A percentile compares a stretch with the other conserved stretches of the same genome.
Conservation (phyloP, 1,284 basidiomycete species). For the Xerocomus minutiporus region DNA sequence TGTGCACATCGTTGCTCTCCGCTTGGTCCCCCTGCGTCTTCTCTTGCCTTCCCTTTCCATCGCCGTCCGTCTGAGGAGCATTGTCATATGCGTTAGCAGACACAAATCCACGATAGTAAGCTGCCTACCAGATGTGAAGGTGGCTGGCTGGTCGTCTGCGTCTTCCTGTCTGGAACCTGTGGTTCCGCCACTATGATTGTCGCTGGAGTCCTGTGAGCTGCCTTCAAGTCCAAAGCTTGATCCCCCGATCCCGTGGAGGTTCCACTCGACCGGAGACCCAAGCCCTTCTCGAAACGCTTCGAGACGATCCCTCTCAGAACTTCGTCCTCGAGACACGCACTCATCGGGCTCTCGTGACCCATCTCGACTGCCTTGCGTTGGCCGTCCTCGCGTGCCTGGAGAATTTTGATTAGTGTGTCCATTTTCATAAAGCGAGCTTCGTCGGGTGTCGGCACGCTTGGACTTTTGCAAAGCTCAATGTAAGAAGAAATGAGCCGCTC, state of each 20-base stretch:
- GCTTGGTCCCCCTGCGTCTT: neutral
- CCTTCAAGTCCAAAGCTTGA: neutral
- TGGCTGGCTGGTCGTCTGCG: neutral
- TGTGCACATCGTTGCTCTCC: neutral
- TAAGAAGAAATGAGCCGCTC: slow-evolving; percentile 34
- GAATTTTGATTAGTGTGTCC: slow-evolving; percentile 53
- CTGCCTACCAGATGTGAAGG: neutral
- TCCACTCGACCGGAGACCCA: slow-evolving; percentile 9
- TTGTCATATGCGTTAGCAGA: neutral
- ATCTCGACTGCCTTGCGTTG: slow-evolving; percentile 37
- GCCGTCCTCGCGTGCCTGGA: slow-evolving; percentile 53
- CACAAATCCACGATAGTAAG: neutral
- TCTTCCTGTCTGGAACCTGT: neutral
- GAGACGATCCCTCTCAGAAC: neutral
- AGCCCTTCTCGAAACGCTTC: neutral
- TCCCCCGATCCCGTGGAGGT: slow-evolving; percentile 6
- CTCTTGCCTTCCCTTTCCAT: neutral
- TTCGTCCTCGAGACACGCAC: slow-evolving; percentile 32
- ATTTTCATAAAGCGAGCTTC: slow-evolving; percentile 57
- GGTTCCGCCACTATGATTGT: neutral
- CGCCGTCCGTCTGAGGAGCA: neutral
- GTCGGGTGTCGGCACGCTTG: slow-evolving; percentile 42
- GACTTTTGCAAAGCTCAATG: slow-evolving; percentile 40
- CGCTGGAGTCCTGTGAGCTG: neutral
- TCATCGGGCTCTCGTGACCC: slow-evolving; percentile 40